Evolutionary conservation across 345 rosid species (phyloP), one percentile per base, ranked within the genome.

Genomic region (Kernera saxatilis): DNA sequence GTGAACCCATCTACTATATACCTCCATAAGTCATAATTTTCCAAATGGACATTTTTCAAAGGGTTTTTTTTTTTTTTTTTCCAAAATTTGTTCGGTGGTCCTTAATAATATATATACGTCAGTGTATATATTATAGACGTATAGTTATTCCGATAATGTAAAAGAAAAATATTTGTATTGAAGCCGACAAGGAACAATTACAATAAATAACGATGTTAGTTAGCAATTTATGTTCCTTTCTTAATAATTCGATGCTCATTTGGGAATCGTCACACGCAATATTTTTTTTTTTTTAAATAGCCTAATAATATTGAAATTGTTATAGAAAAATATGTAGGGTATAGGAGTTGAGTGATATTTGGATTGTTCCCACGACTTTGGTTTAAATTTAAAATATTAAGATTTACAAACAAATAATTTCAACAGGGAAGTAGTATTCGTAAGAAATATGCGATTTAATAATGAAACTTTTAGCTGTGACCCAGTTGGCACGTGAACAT

Each of bases 401-500:
- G 10, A 14, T 33, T 43, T 52, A 52, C 41, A 67, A 22, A 37
- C 35, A 41, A 30, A 41, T 18, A 43, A 40, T 21, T 67, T 53
- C 3, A 52, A 1, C 10, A 25, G 27, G 56, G 26, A 35, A 75
- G 40, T 43, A 61, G 51, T 26, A 41, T 26, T 60, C 14, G 30
- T 4, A 23, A 22, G 18, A 27, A 43, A 61, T 5, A 43, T 26
- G 43, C 21, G 49, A 39, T 40, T 50, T 52, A 69, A 61, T 40
- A 68, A 74, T 43, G 66, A 62, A 75, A 75, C 35, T 53, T 33
- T 72, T 71, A 74, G 85, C 83, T 82, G 83, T 79, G 78, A 76
- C 79, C 64, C 44, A 71, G 85, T 71, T 79, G 79, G 79, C 81
- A 76, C 77, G 72, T 49, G 79, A 49, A 60, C 79, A 78, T 70